phyloP scores from a whole-genome alignment of 805 yeast genomes.

The Blastobotrys americana region DNA sequence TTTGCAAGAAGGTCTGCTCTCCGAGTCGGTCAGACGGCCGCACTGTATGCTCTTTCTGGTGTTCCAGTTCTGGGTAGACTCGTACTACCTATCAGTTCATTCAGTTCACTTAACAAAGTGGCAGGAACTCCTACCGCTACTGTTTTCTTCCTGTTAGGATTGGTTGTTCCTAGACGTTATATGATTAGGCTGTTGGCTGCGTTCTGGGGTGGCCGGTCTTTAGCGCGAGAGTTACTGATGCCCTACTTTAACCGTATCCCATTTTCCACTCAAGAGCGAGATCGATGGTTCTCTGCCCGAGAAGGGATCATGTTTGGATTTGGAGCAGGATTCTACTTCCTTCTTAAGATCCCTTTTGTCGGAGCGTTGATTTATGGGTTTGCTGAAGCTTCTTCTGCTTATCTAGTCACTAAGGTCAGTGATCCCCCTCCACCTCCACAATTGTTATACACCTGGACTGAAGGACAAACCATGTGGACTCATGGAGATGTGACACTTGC shows the following conservation, averaged over 20 bases:
- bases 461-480: constrained; percentile 29
- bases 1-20: constrained; percentile 12
- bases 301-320: constrained; percentile 53
- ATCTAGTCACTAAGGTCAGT: constrained; percentile 45
- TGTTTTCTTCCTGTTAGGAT: constrained; percentile 30
- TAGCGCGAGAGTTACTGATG: constrained; percentile 40
- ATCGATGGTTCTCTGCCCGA: constrained; percentile 45
- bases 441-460: constrained; percentile 26
- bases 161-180: constrained; percentile 34
- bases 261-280: constrained; percentile 35
- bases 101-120: constrained; percentile 37
- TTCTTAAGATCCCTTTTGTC: constrained; percentile 39
- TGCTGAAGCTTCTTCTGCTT: constrained; percentile 49
- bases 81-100: constrained; percentile 38
- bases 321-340: constrained; percentile 40
- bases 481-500: constrained; percentile 9
- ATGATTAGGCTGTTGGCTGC: constrained; percentile 36
- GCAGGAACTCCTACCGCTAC: constrained; percentile 43
- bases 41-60: constrained; percentile 31
- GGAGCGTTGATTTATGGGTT: constrained; percentile 45
- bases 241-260: constrained; percentile 47
- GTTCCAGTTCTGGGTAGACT: constrained; percentile 39
- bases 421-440: constrained; percentile 37
- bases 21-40: constrained; percentile 27
- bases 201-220: constrained; percentile 41